These are phyloP conservation scores for Tripidium arundinaceum DNA, from an alignment of 202 grass and related monocot genomes.

Conservation along the genomic window DNA sequence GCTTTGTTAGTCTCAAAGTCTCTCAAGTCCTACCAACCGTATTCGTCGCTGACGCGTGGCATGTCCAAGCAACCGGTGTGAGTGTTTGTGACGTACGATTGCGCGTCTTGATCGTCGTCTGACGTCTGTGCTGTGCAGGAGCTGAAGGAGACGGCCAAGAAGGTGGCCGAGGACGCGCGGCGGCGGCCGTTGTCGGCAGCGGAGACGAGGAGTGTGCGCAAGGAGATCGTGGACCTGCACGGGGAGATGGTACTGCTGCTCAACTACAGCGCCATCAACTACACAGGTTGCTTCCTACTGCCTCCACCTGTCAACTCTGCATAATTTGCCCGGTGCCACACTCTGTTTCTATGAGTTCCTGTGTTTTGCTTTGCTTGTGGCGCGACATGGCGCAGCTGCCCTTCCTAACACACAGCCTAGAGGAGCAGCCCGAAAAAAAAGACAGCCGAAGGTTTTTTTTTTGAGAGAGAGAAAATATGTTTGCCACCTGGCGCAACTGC, in stretches of 20 bases:
- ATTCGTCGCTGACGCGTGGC: background rate
- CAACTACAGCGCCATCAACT: constrained; percentile 80
- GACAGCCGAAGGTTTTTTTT: no score
- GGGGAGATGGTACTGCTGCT: constrained; percentile 81
- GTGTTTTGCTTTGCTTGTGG: background rate
- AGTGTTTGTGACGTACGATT: no score
- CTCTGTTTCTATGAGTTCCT: background rate
- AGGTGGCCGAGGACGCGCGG: background rate
- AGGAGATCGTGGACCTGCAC: constrained; percentile 67
- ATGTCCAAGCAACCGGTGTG: background rate
- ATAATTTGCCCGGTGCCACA: background rate
- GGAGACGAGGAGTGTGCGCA: constrained; percentile 48
- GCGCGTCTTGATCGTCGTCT: background rate
- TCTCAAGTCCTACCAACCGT: no score
- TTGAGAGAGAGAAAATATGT: no score
- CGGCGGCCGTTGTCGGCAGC: constrained; percentile 1
- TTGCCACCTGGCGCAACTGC: no score
- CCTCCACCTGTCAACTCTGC: no score
- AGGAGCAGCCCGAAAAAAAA: no score
- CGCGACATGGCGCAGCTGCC: no score
- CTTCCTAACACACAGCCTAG: no score
- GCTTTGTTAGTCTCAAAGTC: background rate
- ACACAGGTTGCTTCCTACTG: constrained; percentile 44
- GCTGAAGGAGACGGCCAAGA: constrained; percentile 52
- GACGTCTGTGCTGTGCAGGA: constrained; percentile 44